Evolutionary conservation across 441 rosid species (phyloP), one percentile per base, ranked within the genome.

Genomic region (Pelargonium citronellum): DNA sequence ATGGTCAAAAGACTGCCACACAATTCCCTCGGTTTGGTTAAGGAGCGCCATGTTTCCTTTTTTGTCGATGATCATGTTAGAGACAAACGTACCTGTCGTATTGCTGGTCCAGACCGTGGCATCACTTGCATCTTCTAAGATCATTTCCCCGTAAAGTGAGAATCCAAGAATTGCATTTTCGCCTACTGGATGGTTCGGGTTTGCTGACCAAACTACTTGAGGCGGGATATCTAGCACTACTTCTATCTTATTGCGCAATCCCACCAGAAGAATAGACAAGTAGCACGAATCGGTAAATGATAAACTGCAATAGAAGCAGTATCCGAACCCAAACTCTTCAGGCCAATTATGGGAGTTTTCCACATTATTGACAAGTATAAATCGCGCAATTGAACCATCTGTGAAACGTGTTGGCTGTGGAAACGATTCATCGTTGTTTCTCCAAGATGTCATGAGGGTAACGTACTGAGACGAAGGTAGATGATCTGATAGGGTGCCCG

Each of bases 1-100:
- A 20, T 68, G 11, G 64, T 69, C 39, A 9, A 69, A 73, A 12
- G 78, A 76, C 44, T 64, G 51, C 81, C 73, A 67, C 15, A 53
- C 9, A 0, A 19, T 53, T 53, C 9, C 60, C 1, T 53, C 16
- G 17, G 20, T 53, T 53, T 53, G 60, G 20, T 53, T 15, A 3
- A n/a, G 20, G n/a, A 53, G 60, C 60, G 16, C 60, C 20, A n/a
- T n/a, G 20, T 53, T 53, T 15, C 60, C 60, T 6, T n/a, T 0
- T 41, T 41, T 41, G 1, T 15, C 8, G 8, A 53, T n/a, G 19
- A 4, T 53, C 20, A 53, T 53, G 19, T 19, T 8, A 53, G 16
- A 12, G 60, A 19, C 60, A 15, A 7, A 53, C 16, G 0, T 6
- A n/a, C 7, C 7, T 1, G 60, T n/a, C 16, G 60, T 2, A 5